Base-by-base conservation (phyloP, 805 yeast species). In the Monosporozyma yasuniensis region DNA sequence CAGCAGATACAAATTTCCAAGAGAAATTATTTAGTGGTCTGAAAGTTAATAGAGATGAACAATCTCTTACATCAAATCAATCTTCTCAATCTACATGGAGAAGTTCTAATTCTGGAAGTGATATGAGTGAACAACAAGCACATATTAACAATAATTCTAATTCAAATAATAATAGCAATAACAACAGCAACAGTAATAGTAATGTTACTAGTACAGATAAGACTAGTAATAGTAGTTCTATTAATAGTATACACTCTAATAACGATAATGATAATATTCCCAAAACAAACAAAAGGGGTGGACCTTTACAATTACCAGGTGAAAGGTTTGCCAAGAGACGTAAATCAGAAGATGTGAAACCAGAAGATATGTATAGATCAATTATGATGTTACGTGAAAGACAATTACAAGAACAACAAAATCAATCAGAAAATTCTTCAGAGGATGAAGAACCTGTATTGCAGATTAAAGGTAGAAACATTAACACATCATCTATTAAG, bases 361-460 rank as follows among this genome's bases (percentile, higher is more conserved):
- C 96, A 1, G 78, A 84, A 46, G 96, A 90, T 61, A 83, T 89
- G 80, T 83, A 74, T 63, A 74, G 83, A 71, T 88, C 96, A 3
- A 84, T 89, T 56, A 81, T 88, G 41, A 81, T 89, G 83, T 70
- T 90, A 69, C 84, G 84, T 56, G 74, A 76, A 48, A 71, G 74
- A 39, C 74, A 74, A 50, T 69, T 67, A n/a, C 65, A 62, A 22
- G 62, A 64, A 18, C 75, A 73, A 22, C 27, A 39, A 21, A 21
- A 21, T 12, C 42, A 21, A 11, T 9, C 10, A 21, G 23, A 21
- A 21, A 7, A 9, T 21, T 14, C 22, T 6, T 18, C 42, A 11
- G 78, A 75, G 35, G 83, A 80, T 34, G 79, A 82, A 35, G 95
- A 91, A 0, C 93, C 91, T 4, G 89, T 91, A 1, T 66, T 88